phyloP scores from a whole-genome alignment of 2,329 filamentous ascomycete genomes.

The Ceratocystis albifundus region DNA sequence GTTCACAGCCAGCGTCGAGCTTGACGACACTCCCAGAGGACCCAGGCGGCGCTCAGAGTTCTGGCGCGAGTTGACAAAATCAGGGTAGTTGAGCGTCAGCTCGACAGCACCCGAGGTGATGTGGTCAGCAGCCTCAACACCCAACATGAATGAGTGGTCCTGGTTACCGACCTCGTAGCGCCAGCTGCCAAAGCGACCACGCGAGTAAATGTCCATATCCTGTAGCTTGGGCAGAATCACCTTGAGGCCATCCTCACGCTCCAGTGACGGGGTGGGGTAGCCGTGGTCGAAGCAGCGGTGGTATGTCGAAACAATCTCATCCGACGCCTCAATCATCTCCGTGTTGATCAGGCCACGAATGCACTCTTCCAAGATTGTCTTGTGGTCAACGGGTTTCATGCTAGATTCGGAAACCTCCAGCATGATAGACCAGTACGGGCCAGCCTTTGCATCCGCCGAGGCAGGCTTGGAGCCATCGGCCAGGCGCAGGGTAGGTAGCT shows the following conservation, averaged over 20 bases:
- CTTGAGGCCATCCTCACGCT: constrained; percentile 89
- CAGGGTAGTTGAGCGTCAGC: constrained; percentile 89
- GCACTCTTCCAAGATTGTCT: constrained; percentile 74
- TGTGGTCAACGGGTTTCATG: constrained; percentile 85
- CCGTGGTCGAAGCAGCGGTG: constrained; percentile 97
- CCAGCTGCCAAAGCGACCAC: constrained; percentile 96
- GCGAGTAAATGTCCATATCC: constrained; percentile 82
- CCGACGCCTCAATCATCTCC: constrained; percentile 78
- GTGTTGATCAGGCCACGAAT: constrained; percentile 98
- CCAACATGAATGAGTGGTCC: constrained; percentile 96
- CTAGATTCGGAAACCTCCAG: constrained; percentile 91
- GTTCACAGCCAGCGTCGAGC: constrained; percentile 11
- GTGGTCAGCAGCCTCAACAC: constrained; percentile 84
- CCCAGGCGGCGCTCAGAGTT: constrained; percentile 53
- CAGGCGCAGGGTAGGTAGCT: constrained; percentile 76
- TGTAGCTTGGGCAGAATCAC: constrained; percentile 87
- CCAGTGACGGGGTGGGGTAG: constrained; percentile 88
- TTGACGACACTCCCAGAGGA: constrained; percentile 13
- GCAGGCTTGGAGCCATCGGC: constrained; percentile 73
- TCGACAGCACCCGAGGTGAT: constrained; percentile 82
- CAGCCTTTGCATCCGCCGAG: constrained; percentile 62
- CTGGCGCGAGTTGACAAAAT: constrained; percentile 75
- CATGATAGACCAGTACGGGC: constrained; percentile 99
- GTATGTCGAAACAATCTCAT: constrained; percentile 97
- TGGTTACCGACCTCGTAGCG: constrained; percentile 94